A percentile compares a stretch with the other conserved stretches of the same genome.
Conservation (phyloP, 495 filamentous ascomycete species). For the Platismatia glauca region DNA sequence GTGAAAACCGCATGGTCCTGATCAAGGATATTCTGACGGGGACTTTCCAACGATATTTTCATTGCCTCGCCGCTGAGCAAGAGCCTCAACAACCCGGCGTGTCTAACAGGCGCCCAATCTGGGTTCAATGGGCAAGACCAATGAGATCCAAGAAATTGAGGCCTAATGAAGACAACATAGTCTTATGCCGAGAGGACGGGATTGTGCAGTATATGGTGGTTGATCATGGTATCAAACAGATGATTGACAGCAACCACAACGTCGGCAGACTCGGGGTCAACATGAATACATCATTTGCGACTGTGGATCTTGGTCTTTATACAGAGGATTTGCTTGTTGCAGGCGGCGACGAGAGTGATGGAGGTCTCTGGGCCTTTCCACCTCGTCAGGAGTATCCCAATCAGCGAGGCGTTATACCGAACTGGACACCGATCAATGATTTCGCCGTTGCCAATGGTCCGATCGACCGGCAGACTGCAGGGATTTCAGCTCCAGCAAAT, state of each 20-base stretch:
- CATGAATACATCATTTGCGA: constrained; percentile 59
- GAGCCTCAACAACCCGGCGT: constrained; percentile 24
- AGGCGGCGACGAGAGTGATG: constrained; percentile 73
- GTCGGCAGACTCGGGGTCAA: constrained; percentile 53
- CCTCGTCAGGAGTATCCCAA: constrained; percentile 33
- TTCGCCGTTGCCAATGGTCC: constrained; percentile 40
- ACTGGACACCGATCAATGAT: constrained; percentile 78
- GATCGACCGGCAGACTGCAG: neutral
- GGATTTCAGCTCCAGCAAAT: neutral
- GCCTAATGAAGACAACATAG: constrained; percentile 51
- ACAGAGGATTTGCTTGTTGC: constrained; percentile 69
- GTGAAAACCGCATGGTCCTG: constrained; percentile 47
- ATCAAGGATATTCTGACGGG: constrained; percentile 51
- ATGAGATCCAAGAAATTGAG: constrained; percentile 36
- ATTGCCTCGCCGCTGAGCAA: constrained; percentile 28
- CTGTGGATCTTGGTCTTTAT: constrained; percentile 36
- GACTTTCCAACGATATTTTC: constrained; percentile 28
- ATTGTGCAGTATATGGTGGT: constrained; percentile 37
- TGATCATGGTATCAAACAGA: constrained; percentile 6
- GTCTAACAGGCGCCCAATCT: constrained; percentile 29
- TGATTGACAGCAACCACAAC: constrained; percentile 40
- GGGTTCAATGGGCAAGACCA: constrained; percentile 64
- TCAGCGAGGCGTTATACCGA: constrained; percentile 54
- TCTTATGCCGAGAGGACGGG: constrained; percentile 73
- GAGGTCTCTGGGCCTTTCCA: constrained; percentile 64